Base-by-base conservation (phyloP, 2,329 filamentous ascomycete species). In the Trichoderma sp. region DNA sequence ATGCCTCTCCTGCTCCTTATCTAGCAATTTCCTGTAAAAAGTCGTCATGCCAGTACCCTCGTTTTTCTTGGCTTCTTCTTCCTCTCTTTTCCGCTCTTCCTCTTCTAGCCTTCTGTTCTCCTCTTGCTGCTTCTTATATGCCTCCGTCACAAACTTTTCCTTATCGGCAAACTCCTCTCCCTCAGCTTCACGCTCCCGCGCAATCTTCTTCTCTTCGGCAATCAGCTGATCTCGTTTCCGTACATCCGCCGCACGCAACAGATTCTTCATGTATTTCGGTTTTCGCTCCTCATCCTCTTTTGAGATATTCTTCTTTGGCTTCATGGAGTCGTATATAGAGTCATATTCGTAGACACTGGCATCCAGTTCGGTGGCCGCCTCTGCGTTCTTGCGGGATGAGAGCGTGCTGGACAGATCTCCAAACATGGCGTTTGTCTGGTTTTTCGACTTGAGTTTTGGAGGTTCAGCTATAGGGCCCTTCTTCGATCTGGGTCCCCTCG, bases 261-360 rank as follows among this genome's bases (percentile, higher is more conserved):
- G 82, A 68, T 87, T 90, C 73, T 85, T 86, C 88, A 96, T 94
- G 81, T 96, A 96, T 74, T 92, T 92, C 1, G 92, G 91, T 73
- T 88, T 89, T 52, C 88, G 84, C 75, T 90, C 87, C 66, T 83
- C 83, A 56, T 83, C 83, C 58, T 83, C 82, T 7, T 84, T 84
- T 5, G 82, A 83, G 70, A 86, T 85, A 73, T 88, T 86, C 71
- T 89, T 87, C 70, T 89, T 85, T 19, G 88, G 87, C 72, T 92
- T 91, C 52, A 95, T 83, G 0, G 90, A 91, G 74, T 95, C 92
- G 81, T 93, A 94, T 27, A 93, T 91, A 1, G 86, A 87, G 77
- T 96, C 93, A 81, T 96, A 96, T 80, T 96, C 92, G 83, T 94
- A 96, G 73, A 96, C 89, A 60, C 88, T 90, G 1, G 91, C 83